Evolutionary conservation across 176 grass and related monocot species (phyloP).

Genomic region (Phyllostachys edulis): DNA sequence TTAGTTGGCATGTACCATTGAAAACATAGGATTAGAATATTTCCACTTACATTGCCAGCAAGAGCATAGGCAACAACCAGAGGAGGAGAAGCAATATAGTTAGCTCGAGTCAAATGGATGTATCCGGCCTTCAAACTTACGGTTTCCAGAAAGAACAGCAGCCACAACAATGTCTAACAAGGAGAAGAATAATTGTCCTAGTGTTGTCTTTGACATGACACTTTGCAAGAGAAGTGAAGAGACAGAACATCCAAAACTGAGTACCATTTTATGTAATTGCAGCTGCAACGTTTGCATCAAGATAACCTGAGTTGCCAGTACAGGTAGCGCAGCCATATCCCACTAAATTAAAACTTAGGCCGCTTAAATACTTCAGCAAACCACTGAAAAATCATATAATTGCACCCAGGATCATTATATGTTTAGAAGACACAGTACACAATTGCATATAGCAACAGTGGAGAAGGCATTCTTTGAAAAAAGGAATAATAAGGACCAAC

Average conservation of each 20-base stretch:
- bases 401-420: neutral
- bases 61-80: conserved; percentile 61
- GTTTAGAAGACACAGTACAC: neutral
- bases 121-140: conserved; percentile 62
- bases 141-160: conserved; percentile 59
- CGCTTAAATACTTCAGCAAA: conserved; percentile 53
- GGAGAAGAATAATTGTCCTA: neutral
- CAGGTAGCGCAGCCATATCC: conserved; percentile 68
- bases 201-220: neutral
- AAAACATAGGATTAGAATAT: neutral
- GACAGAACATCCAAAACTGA: neutral
- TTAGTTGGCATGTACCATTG: neutral
- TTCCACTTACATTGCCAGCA: conserved; percentile 51
- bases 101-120: conserved; percentile 63
- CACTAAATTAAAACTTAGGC: conserved; percentile 54
- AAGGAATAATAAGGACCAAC: neutral
- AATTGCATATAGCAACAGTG: neutral
- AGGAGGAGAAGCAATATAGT: conserved; percentile 66
- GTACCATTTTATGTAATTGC: conserved; percentile 59
- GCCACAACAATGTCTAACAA: conserved; percentile 51
- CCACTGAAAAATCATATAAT: conserved; percentile 37
- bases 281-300: conserved; percentile 50
- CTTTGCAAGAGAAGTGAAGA: neutral
- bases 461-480: neutral
- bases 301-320: conserved; percentile 56